Evolutionary conservation across 768 basidiomycete genomes (phyloP), one percentile per base, ranked within the genome.

Genomic region (Ephemerocybe angulata): DNA sequence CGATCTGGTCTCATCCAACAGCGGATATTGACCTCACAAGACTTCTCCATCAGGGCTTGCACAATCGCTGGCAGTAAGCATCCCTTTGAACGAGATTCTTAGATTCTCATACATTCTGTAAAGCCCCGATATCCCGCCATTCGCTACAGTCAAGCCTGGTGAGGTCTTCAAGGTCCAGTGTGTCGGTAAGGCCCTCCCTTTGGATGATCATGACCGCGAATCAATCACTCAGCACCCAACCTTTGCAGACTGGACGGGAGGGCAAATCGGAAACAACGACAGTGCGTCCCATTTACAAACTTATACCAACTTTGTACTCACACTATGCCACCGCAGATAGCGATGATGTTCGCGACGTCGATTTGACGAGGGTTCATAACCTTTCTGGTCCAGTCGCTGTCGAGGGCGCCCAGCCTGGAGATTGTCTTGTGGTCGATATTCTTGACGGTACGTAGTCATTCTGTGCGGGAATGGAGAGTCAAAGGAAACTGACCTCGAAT

Each of bases 381-480:
- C 76, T 91, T n/a, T 83, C 85, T 4, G 89, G 89, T 0, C 88
- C 88, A 0, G 77, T 91, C 49, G 84, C 81, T 0, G 80, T 91
- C 12, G 86, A 89, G 59, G 86, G 85, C 13, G 84, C 89, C 1
- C 83, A 87, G 59, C 88, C 89, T 0, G 89, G 88, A 1, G 88
- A 91, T 63, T 88, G 86, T 50, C 76, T 91, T 3, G 85, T 88
- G 7, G 85, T 91, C 3, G 88, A 91, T 54, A 87, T 91, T 54
- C 69, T 91, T n/a, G 86, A 90, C 62, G 82, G 85, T 86, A 60
- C 40, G 70, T 53, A 49, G 12, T 49, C n/a, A n/a, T n/a, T n/a
- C n/a, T n/a, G n/a, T n/a, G n/a, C n/a, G n/a, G n/a, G n/a, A n/a
- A n/a, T n/a, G n/a, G n/a, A 35, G 10, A 8, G 17, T 8, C 8